Evolutionary conservation across 2,329 filamentous ascomycete species (phyloP).

Genomic region (Talaromyces sp.): DNA sequence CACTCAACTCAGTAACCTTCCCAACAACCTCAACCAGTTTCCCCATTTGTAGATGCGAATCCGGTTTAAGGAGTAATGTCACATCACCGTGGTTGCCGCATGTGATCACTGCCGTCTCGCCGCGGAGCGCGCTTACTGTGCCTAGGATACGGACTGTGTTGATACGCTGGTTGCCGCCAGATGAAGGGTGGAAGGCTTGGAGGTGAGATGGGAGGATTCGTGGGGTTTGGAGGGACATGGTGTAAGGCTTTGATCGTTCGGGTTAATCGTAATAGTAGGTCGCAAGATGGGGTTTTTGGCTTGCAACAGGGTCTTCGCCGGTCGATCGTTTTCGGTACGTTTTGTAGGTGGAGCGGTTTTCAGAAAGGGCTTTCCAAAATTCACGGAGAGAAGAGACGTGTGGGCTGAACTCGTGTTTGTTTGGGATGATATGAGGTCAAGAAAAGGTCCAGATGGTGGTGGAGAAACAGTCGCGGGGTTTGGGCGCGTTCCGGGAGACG

Average conservation of each 20-base stretch:
- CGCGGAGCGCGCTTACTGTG: conserved; percentile 77
- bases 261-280: not conserved
- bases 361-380: not conserved
- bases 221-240: conserved; percentile 73
- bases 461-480: conserved; percentile 9
- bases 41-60: conserved; percentile 46
- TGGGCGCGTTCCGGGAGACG: conserved; percentile 10
- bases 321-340: not conserved
- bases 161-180: conserved; percentile 34
- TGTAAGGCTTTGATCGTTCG: not conserved
- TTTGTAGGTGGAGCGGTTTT: not conserved
- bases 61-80: conserved; percentile 68
- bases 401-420: not conserved
- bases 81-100: conserved; percentile 68
- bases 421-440: not conserved
- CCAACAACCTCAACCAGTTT: conserved; percentile 49
- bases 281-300: not conserved
- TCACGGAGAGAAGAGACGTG: not conserved
- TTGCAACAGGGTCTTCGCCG: not conserved
- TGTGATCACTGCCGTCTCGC: conserved; percentile 77
- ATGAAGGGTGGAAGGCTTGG: conserved; percentile 65
- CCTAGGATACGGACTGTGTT: conserved; percentile 81
- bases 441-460: not conserved
- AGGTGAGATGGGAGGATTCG: conserved; percentile 81
- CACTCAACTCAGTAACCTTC: conserved; percentile 45